Base-by-base conservation (phyloP, 768 basidiomycete genomes). In the Lentinula edodes region DNA sequence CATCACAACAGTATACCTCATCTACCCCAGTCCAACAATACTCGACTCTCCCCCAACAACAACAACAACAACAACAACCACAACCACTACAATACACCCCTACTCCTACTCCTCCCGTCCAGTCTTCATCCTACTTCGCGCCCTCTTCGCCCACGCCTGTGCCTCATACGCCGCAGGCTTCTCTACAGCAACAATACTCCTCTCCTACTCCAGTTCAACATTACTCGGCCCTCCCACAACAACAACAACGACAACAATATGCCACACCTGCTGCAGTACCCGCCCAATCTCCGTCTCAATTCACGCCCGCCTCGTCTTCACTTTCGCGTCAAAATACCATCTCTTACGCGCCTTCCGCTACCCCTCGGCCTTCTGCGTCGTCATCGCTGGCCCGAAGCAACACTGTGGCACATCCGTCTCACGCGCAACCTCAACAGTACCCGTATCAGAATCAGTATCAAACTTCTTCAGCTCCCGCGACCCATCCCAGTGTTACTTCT, bases 311-410 rank as follows among this genome's bases (percentile, higher is more conserved):
- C 41, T 45, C 55, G 43, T 13, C 67, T 23, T 63, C 70, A n/a
- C 63, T 74, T 46, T 65, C 57, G n/a, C 72, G 76, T 35, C 70
- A 73, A 59, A 75, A 74, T 62, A 71, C 78, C 5, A 58, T 76
- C 12, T 68, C 74, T n/a, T 73, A 77, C 65, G 63, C 71, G 9
- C 43, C 68, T 8, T 63, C 70, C 51, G 61, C 66, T n/a, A 57
- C 70, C 53, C 67, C 57, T 48, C 57, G 65, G 9, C 58, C 62
- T n/a, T 16, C 61, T 9, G 62, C 63, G 23, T 65, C 67, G 23
- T 66, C 67, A 28, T 66, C 74, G 23, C 63, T 74, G 35, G 63
- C 67, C 7, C 71, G 76, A 34, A 74, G 72, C 60, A 74, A 73
- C 54, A 39, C 51, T n/a, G 42, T 63, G 52, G 38, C 65, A 41